phyloP scores from a whole-genome alignment of 2,329 filamentous ascomycete genomes.

The Raffaelea albimanens region DNA sequence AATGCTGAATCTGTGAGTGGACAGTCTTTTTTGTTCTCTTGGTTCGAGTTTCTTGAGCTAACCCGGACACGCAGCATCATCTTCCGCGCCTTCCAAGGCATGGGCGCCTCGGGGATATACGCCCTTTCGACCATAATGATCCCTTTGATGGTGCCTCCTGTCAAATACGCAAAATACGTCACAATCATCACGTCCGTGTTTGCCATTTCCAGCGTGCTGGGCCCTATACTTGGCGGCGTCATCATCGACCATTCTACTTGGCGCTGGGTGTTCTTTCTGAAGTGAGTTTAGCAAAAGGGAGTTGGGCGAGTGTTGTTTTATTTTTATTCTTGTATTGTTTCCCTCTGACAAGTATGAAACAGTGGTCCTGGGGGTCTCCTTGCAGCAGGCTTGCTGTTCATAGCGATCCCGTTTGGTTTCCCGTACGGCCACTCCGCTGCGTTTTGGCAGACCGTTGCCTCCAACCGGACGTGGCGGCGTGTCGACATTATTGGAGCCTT shows the following conservation, averaged over 20 bases:
- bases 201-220: slow-evolving; percentile 29
- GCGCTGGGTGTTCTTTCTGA: slow-evolving; percentile 21
- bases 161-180: slow-evolving; percentile 8
- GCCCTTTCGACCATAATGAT: slow-evolving; percentile 28
- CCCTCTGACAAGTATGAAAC: neutral
- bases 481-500: slow-evolving; percentile 24
- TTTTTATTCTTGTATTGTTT: too few species aligned
- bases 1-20: slow-evolving; percentile 17
- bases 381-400: neutral
- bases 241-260: slow-evolving; percentile 25
- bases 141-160: slow-evolving; percentile 26
- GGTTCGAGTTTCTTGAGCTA: neutral
- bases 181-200: slow-evolving; percentile 27
- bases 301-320: neutral
- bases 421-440: neutral
- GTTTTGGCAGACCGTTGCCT: neutral
- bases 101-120: slow-evolving; percentile 38
- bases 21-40: neutral
- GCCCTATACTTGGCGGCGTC: slow-evolving; percentile 32
- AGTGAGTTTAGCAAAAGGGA: too few species aligned
- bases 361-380: neutral
- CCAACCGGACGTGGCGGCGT: slow-evolving; percentile 5
- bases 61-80: slow-evolving; percentile 18
- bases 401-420: slow-evolving; percentile 13
- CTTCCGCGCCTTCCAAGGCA: slow-evolving; percentile 30